Evolutionary conservation across 345 rosid species (phyloP).

Genomic region (Acer yangbiense): DNA sequence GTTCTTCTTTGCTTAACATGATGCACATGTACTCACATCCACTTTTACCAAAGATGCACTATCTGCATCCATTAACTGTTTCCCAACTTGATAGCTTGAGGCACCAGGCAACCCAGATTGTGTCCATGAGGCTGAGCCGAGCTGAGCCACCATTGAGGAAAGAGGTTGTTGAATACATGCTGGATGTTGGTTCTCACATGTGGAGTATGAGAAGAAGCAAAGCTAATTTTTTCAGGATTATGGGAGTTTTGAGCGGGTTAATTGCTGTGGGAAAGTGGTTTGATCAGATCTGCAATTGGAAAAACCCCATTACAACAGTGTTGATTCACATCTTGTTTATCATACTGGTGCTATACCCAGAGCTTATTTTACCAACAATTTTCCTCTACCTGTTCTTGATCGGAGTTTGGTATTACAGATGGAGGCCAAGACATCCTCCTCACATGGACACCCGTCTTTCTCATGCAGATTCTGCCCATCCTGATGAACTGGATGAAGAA

Average conservation of each 20-base stretch:
- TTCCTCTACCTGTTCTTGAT: constrained; percentile 91
- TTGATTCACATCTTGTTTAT: constrained; percentile 84
- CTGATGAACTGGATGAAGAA: constrained; percentile 92
- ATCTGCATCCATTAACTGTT: constrained; percentile 81
- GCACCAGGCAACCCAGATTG: constrained; percentile 88
- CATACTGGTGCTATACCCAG: constrained; percentile 84
- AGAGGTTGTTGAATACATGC: constrained; percentile 93
- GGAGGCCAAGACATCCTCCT: constrained; percentile 96
- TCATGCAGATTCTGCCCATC: constrained; percentile 79
- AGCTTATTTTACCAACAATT: constrained; percentile 84
- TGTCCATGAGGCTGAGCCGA: constrained; percentile 76
- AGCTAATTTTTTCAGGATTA: constrained; percentile 90
- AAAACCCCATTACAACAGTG: constrained; percentile 81
- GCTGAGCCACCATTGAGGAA: constrained; percentile 91
- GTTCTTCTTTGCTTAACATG: constrained; percentile 88
- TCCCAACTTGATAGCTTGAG: constrained; percentile 86
- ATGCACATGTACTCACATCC: constrained; percentile 88
- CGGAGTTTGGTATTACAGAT: constrained; percentile 89
- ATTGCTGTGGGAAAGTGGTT: constrained; percentile 94
- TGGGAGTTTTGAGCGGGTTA: constrained; percentile 71
- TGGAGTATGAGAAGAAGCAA: constrained; percentile 99
- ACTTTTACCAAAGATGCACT: constrained; percentile 89
- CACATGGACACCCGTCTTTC: constrained; percentile 97
- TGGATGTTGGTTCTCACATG: constrained; percentile 94
- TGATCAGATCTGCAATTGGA: constrained; percentile 93